Evolutionary conservation across 2,329 filamentous ascomycete genomes (phyloP).

Genomic region (Aspergillus tanneri): DNA sequence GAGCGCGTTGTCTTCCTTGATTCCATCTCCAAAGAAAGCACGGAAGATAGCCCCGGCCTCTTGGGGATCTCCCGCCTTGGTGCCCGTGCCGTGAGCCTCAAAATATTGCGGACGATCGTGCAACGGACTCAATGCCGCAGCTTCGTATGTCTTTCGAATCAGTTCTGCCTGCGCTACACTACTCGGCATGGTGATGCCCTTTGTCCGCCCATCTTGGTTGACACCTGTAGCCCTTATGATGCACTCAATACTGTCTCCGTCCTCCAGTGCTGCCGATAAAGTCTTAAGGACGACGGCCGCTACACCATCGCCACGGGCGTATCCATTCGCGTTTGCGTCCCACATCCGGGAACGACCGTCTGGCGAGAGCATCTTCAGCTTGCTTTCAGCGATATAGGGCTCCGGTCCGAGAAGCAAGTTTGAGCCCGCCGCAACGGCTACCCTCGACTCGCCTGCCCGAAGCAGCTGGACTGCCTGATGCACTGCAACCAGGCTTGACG

Average conservation of each 20-base stretch:
- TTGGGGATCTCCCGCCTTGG: conserved; percentile 31
- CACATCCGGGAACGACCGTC: conserved; percentile 51
- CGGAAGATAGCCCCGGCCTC: conserved; percentile 29
- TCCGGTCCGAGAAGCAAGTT: conserved; percentile 19
- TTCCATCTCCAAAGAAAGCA: conserved; percentile 19
- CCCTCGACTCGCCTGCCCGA: conserved; percentile 20
- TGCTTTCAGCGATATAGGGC: conserved; percentile 23
- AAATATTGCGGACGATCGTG: conserved; percentile 37
- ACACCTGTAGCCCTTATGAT: conserved; percentile 28
- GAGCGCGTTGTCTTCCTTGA: neutral
- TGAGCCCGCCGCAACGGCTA: conserved; percentile 4
- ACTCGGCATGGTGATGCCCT: conserved; percentile 28
- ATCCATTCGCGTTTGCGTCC: conserved; percentile 47
- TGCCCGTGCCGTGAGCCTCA: conserved; percentile 45
- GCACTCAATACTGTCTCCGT: conserved; percentile 43
- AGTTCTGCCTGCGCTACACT: conserved; percentile 34
- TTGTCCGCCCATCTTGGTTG: conserved; percentile 30
- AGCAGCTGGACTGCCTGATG: conserved; percentile 27
- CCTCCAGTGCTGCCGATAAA: conserved; percentile 45
- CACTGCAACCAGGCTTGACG: conserved; percentile 33
- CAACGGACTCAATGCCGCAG: conserved; percentile 31
- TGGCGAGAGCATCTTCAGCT: conserved; percentile 47
- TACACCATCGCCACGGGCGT: conserved; percentile 52
- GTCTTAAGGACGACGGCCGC: conserved; percentile 51
- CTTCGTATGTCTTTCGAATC: conserved; percentile 35